Conservation (phyloP, 139 green algal genomes). For the Chlamydomonas asymmetrica region DNA sequence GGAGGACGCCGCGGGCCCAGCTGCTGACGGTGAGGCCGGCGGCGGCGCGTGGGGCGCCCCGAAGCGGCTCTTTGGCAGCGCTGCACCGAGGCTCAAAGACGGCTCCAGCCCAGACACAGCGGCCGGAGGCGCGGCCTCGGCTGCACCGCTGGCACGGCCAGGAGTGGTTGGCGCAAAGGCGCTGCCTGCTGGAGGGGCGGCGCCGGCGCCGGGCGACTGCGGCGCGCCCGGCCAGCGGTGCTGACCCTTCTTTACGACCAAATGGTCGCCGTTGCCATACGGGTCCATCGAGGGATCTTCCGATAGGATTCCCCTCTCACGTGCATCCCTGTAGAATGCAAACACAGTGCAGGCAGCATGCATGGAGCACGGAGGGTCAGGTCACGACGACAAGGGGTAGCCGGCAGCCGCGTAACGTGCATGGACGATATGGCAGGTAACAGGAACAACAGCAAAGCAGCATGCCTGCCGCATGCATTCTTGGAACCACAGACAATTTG, state of each 20-base stretch:
- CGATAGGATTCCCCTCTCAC: conserved; percentile 11
- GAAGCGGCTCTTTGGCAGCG: background rate
- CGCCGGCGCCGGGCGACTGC: background rate
- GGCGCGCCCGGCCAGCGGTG: background rate
- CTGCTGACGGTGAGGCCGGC: background rate
- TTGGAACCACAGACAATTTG: too few species aligned
- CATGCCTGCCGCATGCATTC: too few species aligned
- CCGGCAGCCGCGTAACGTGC: background rate
- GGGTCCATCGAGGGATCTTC: background rate
- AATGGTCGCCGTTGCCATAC: conserved; percentile 20
- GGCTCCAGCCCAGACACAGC: background rate
- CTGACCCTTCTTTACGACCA: conserved; percentile 6
- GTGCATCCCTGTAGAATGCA: conserved; percentile 6
- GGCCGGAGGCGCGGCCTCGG: background rate
- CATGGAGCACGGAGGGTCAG: too few species aligned
- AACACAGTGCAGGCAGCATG: background rate
- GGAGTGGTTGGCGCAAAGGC: background rate
- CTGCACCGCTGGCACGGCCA: background rate
- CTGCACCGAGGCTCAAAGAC: background rate
- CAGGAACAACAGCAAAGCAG: too few species aligned
- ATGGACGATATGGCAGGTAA: background rate
- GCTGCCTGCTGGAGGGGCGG: background rate
- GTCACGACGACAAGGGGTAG: background rate
- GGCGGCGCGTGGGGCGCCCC: background rate
- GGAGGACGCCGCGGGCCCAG: too few species aligned